Percentiles rank a stretch among this genome's conserved stretches.
Evolutionary conservation across 352 stramenopile genomes (phyloP).

Genomic region (Phytophthora pseudosyringae): DNA sequence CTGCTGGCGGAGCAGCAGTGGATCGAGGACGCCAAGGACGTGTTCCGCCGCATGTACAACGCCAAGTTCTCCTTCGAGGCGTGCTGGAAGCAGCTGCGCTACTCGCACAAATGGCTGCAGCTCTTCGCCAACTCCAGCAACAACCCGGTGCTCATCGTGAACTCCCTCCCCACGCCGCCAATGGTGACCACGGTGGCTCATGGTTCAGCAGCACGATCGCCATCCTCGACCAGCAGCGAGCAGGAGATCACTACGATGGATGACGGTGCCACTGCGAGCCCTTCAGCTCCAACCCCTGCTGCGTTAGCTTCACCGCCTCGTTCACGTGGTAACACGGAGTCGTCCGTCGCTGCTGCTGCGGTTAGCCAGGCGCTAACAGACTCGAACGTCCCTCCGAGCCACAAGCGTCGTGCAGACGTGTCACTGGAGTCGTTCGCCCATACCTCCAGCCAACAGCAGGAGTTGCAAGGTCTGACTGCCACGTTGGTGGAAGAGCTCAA

Average conservation of each 20-base stretch:
- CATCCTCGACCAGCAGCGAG: slow-evolving; percentile 21
- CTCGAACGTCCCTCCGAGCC: slow-evolving; percentile 1
- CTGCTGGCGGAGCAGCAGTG: slow-evolving; percentile 48
- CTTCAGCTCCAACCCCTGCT: slow-evolving; percentile 2
- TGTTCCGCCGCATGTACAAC: slow-evolving; percentile 55
- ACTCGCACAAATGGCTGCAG: slow-evolving; percentile 69
- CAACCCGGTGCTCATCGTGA: slow-evolving; percentile 24
- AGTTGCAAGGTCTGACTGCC: slow-evolving; percentile 39
- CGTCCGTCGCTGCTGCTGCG: slow-evolving; percentile 19
- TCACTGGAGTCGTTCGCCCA: slow-evolving; percentile 23
- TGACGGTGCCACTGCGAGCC: neutral
- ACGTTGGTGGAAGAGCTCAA: slow-evolving; percentile 59
- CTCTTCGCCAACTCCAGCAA: slow-evolving; percentile 56
- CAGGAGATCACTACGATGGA: slow-evolving; percentile 9
- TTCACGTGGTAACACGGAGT: neutral
- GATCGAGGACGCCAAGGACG: slow-evolving; percentile 60
- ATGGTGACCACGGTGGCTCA: slow-evolving; percentile 5
- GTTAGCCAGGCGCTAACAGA: slow-evolving; percentile 11
- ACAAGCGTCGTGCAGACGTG: slow-evolving; percentile 27
- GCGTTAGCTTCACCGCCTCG: neutral
- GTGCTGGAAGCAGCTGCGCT: slow-evolving; percentile 75
- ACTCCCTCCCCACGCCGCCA: slow-evolving; percentile 1
- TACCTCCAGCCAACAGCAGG: slow-evolving; percentile 8
- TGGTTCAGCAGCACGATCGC: neutral
- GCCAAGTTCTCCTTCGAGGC: slow-evolving; percentile 74